Evolutionary conservation across 2,329 filamentous ascomycete genomes (phyloP), one percentile per base, ranked within the genome.

Genomic region (Cytospora schulzeri): DNA sequence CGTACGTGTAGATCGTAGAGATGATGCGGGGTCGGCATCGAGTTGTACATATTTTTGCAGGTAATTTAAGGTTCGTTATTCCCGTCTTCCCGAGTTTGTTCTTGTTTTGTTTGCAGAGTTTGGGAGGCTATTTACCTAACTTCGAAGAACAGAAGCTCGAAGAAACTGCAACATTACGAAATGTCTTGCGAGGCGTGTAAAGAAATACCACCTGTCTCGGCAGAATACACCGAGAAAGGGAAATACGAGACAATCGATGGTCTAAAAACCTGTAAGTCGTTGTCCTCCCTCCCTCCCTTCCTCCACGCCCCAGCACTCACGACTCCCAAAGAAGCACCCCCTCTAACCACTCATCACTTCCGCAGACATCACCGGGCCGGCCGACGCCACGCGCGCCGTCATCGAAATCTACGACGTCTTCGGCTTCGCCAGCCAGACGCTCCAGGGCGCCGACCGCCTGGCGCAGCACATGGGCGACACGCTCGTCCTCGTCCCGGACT

Each of bases 391-490:
- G 35, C 73, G 69, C 51, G 80, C 76, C 53, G 73, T 83, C 12
- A 71, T 84, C 22, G 72, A 77, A 64, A 73, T 83, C 63, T 82
- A 80, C 71, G 82, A 84, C 70, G 74, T 83, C 68, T 82, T 83
- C 67, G 79, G 81, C 65, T 67, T 77, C 57, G 71, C 75, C 55
- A 73, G 75, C 9, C 81, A 83, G 69, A 82, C 78, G 3, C 70
- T 81, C 7, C 80, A 82, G 67, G 82, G 81, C 29, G 80, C 80
- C 1, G 81, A 84, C 70, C 73, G 78, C 9, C 73, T 83, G 3
- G 74, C 80, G 0, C 69, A 73, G 4, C 70, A 73, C 15, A 68
- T 76, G 14, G 70, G 71, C 2, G 73, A 76, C 29, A 73, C 76
- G 1, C 70, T 82, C 0, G 76, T 82, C 9, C 65, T 83, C 5